Conservation (phyloP, 768 basidiomycete species). For the Leccinum aurantiacum region DNA sequence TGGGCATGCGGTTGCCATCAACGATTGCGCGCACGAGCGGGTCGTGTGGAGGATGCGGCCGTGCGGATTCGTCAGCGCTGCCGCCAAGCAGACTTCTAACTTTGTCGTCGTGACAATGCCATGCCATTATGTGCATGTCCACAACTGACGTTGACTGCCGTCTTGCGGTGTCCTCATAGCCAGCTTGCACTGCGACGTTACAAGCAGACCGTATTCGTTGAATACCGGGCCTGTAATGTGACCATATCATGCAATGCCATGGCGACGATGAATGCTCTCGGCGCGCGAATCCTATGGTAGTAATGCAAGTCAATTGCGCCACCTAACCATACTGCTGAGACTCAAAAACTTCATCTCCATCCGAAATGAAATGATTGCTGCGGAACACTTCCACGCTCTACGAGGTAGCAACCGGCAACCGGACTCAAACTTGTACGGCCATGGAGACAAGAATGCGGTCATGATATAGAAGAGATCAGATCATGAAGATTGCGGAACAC, state of each 20-base stretch:
- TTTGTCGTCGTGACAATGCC: neutral
- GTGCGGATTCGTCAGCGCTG: neutral
- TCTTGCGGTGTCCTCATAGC: neutral
- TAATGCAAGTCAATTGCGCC: too few species aligned
- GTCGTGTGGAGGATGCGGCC: neutral
- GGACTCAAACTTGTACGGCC: constrained; percentile 1
- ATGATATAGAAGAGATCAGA: constrained; percentile 31
- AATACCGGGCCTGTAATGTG: neutral
- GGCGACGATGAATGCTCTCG: neutral
- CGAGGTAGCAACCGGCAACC: constrained; percentile 20
- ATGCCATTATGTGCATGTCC: neutral
- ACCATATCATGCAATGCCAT: neutral
- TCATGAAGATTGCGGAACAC: constrained; percentile 40
- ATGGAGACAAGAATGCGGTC: constrained; percentile 4
- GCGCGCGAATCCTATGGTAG: too few species aligned
- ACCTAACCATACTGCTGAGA: neutral
- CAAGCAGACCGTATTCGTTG: neutral
- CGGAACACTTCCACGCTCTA: constrained; percentile 11
- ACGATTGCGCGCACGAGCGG: neutral
- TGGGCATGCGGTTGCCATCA: constrained; percentile 2
- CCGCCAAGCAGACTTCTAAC: neutral
- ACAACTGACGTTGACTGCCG: neutral
- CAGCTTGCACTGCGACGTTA: neutral
- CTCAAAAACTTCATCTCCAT: neutral
- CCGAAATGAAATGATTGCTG: constrained; percentile 8